Conservation (phyloP, 176 grass and related monocot species). For the Tillandsia leiboldiana region DNA sequence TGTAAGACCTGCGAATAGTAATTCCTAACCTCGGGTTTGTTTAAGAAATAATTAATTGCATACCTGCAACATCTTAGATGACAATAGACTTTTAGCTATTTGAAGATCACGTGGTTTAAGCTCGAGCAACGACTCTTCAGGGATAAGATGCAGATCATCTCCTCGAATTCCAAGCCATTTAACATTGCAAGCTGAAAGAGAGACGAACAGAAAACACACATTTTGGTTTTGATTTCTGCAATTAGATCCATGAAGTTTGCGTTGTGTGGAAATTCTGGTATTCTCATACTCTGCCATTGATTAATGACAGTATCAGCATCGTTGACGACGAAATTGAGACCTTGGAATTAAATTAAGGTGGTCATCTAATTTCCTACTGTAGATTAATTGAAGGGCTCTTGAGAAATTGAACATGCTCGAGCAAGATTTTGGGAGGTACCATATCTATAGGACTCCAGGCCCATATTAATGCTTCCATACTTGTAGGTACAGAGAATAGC, state of each 20-base stretch:
- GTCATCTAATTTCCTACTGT: constrained; percentile 12
- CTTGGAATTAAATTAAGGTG: constrained; percentile 9
- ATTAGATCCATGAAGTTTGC: too few relatives aligned
- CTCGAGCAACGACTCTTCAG: constrained; percentile 43
- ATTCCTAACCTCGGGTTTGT: constrained; percentile 1
- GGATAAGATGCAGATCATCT: constrained; percentile 72
- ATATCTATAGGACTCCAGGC: constrained; percentile 94
- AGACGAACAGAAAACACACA: not conserved
- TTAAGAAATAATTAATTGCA: constrained; percentile 7
- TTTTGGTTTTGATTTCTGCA: too few relatives aligned
- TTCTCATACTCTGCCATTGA: too few relatives aligned
- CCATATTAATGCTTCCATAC: constrained; percentile 83
- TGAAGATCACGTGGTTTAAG: constrained; percentile 64
- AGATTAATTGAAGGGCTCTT: not conserved
- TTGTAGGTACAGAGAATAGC: constrained; percentile 94
- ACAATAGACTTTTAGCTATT: constrained; percentile 73
- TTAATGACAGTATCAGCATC: not conserved
- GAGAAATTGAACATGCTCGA: not conserved
- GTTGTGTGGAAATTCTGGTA: too few relatives aligned
- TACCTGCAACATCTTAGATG: constrained; percentile 72
- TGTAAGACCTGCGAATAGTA: not conserved
- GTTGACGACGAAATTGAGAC: not conserved
- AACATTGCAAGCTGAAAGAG: constrained; percentile 78
- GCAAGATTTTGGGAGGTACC: constrained; percentile 31
- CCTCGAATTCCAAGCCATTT: constrained; percentile 88